Evolutionary conservation across 2,329 filamentous ascomycete species (phyloP).

Genomic region (Didymella pinodella): DNA sequence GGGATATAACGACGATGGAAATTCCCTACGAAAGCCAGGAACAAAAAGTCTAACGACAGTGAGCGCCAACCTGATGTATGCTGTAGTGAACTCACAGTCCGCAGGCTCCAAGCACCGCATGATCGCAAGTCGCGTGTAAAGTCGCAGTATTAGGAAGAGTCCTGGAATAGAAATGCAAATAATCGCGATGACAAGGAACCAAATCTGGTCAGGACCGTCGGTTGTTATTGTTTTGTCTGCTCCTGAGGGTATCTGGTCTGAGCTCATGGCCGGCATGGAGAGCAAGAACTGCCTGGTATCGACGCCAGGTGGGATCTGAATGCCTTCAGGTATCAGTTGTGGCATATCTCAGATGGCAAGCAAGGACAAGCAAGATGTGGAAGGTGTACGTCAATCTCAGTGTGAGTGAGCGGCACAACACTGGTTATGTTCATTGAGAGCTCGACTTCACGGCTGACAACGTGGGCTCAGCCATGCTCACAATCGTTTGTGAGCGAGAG

Average conservation of each 20-base stretch:
- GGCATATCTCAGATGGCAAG: not conserved
- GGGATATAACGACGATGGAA: accelerated
- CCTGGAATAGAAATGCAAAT: constrained; percentile 33
- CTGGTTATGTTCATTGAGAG: not conserved
- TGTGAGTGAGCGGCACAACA: not conserved
- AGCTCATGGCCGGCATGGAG: constrained; percentile 23
- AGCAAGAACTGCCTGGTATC: constrained; percentile 27
- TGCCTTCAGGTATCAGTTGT: constrained; percentile 5
- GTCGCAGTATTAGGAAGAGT: constrained; percentile 30
- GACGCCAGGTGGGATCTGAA: constrained; percentile 22
- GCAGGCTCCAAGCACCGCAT: constrained; percentile 34
- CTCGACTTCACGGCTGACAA: not conserved
- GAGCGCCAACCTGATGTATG: constrained; percentile 4
- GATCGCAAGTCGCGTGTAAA: constrained; percentile 37
- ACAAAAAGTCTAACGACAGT: constrained; percentile 32
- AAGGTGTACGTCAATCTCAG: not conserved
- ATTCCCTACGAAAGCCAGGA: constrained; percentile 31
- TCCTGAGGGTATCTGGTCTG: constrained; percentile 28
- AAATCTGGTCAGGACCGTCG: constrained; percentile 33
- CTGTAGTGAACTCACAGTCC: constrained; percentile 31
- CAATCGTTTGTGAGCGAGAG: not conserved
- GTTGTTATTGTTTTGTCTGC: constrained; percentile 33
- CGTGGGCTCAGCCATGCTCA: constrained; percentile 4
- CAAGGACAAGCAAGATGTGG: not conserved
- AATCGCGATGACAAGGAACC: constrained; percentile 34